These are phyloP conservation scores for Aspergillus piperis DNA, from an alignment of 2,329 filamentous ascomycete genomes.

Conservation along the genomic window DNA sequence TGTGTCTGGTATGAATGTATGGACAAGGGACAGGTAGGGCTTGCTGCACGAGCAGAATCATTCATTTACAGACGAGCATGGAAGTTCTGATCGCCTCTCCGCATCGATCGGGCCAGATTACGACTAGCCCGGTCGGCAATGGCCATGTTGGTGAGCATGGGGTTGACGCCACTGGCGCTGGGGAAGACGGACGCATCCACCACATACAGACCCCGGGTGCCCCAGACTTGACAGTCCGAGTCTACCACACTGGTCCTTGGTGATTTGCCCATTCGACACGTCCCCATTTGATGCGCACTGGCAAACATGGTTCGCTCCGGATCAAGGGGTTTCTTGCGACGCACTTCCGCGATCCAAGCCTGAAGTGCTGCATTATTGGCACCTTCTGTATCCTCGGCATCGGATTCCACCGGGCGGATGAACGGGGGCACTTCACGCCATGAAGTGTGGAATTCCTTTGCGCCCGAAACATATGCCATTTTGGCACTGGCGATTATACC, in stretches of 20 bases:
- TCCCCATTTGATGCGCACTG: constrained; percentile 56
- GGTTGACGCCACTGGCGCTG: constrained; percentile 54
- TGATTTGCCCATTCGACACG: constrained; percentile 50
- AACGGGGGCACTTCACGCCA: constrained; percentile 68
- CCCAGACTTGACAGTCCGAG: constrained; percentile 50
- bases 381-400: constrained; percentile 38
- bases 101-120: constrained; percentile 39
- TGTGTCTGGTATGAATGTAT: not conserved
- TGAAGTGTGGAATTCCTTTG: constrained; percentile 72
- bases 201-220: constrained; percentile 48
- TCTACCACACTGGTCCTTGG: constrained; percentile 48
- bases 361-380: constrained; percentile 58
- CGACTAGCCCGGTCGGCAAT: constrained; percentile 51
- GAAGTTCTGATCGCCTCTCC: constrained; percentile 15
- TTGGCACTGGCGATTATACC: constrained; percentile 72
- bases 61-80: constrained; percentile 27
- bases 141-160: constrained; percentile 55
- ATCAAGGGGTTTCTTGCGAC: constrained; percentile 47
- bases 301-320: constrained; percentile 48
- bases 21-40: not conserved
- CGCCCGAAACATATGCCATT: constrained; percentile 76
- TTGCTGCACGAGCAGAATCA: too few species aligned
- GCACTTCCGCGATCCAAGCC: constrained; percentile 55
- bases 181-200: constrained; percentile 54
- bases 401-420: constrained; percentile 43